Evolutionary conservation across 192 early-diverging fungal genomes (phyloP).

Genomic region (Umbelopsis sp.): DNA sequence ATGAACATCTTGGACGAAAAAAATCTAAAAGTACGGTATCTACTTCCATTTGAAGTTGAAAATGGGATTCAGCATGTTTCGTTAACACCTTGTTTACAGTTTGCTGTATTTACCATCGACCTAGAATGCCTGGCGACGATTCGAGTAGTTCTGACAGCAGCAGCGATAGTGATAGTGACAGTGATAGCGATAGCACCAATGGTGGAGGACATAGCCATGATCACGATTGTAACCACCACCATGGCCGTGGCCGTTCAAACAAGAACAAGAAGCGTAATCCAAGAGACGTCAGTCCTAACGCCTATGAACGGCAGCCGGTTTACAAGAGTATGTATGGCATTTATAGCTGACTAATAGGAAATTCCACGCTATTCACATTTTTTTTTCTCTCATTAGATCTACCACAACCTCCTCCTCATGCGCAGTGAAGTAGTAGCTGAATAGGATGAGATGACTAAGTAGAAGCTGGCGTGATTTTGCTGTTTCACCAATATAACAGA

Average conservation of each 20-base stretch:
- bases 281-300: conserved; percentile 35
- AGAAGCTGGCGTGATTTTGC: no score
- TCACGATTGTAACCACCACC: not conserved
- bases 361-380: not conserved
- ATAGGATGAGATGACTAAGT: not conserved
- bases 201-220: conserved; percentile 15
- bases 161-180: conserved; percentile 36
- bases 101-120: conserved; percentile 74
- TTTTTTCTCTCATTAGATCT: not conserved
- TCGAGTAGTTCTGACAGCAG: conserved; percentile 46
- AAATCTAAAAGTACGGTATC: conserved; percentile 61
- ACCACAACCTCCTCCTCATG: conserved; percentile 12
- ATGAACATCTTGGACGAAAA: conserved; percentile 71
- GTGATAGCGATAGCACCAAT: conserved; percentile 22
- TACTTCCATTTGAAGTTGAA: not conserved
- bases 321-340: conserved; percentile 19
- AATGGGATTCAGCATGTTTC: not conserved
- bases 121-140: conserved; percentile 51
- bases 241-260: conserved; percentile 21
- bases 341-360: not conserved
- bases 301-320: conserved; percentile 33
- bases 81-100: conserved; percentile 41
- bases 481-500: no score
- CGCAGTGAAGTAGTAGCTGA: not conserved
- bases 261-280: conserved; percentile 9